Percentiles rank a stretch among this genome's conserved stretches.
Conservation (phyloP, 768 basidiomycete species). For the Leccinum pellstonianum region DNA sequence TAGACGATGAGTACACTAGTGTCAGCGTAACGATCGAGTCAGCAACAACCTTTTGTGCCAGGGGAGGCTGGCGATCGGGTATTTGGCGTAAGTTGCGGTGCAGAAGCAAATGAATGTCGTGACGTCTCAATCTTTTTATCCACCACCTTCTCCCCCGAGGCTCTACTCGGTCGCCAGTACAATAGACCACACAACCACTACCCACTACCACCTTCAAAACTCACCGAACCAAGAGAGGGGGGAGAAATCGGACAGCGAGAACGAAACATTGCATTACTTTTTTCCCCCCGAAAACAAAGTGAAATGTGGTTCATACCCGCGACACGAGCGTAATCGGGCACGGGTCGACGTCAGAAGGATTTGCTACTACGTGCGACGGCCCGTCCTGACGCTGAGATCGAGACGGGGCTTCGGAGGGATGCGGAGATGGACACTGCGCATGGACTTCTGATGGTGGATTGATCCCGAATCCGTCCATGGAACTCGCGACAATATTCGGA, state of each 20-base stretch:
- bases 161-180: background rate
- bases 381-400: background rate
- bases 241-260: background rate
- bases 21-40: background rate
- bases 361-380: background rate
- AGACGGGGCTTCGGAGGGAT: conserved; percentile 4
- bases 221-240: background rate
- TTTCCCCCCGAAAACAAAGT: background rate
- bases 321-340: conserved; percentile 17
- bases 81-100: background rate
- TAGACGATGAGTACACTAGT: background rate
- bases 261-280: background rate
- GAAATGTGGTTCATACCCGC: conserved; percentile 7
- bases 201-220: background rate
- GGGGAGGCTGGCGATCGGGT: background rate
- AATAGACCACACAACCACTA: too few species aligned
- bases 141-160: background rate
- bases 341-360: conserved; percentile 1
- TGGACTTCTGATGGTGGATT: conserved; percentile 9
- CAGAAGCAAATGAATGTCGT: background rate
- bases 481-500: conserved; percentile 26
- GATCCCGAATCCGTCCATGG: conserved; percentile 20
- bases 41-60: background rate
- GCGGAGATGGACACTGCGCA: conserved; percentile 10
- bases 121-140: background rate